phyloP scores from a whole-genome alignment of 345 rosid species.

The Leavenworthia alabamica region DNA sequence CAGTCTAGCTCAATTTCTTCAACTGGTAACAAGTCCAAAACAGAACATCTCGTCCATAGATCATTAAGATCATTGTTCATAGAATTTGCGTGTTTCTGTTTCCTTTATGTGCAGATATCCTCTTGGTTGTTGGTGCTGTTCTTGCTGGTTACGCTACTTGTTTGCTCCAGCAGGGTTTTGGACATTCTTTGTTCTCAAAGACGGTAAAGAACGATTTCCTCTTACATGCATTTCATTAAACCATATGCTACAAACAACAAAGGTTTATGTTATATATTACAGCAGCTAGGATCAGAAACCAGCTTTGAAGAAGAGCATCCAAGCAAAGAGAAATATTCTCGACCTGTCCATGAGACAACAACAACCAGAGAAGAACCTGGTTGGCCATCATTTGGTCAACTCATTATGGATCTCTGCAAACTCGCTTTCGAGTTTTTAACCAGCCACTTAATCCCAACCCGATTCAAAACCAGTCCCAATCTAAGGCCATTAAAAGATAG shows the following conservation, averaged over 20 bases:
- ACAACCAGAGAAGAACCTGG: constrained; percentile 65
- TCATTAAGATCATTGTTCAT: not conserved
- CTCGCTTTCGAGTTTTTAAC: constrained; percentile 58
- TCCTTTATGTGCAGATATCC: constrained; percentile 47
- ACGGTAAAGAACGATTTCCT: constrained; percentile 33
- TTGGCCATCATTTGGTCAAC: constrained; percentile 95
- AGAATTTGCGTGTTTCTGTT: not conserved
- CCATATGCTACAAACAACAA: not conserved
- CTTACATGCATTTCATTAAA: not conserved
- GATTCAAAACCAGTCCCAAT: constrained; percentile 34
- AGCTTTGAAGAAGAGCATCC: constrained; percentile 39
- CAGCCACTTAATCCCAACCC: constrained; percentile 51
- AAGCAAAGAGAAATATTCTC: constrained; percentile 45
- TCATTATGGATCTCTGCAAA: constrained; percentile 61
- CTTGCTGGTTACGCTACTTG: constrained; percentile 66
- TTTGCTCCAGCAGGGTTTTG: constrained; percentile 78
- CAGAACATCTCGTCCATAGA: not conserved
- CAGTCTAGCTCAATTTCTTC: constrained; percentile 60
- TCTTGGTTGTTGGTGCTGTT: constrained; percentile 76
- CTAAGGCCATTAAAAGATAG: constrained; percentile 67
- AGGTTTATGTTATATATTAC: constrained; percentile 4
- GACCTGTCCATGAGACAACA: constrained; percentile 37
- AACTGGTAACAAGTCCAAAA: constrained; percentile 40
- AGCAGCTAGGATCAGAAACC: constrained; percentile 28
- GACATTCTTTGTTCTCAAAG: constrained; percentile 46